A percentile compares a stretch with the other conserved stretches of the same genome.
phyloP scores from a whole-genome alignment of 2,329 filamentous ascomycete species.

The Xylariaceae sp. region DNA sequence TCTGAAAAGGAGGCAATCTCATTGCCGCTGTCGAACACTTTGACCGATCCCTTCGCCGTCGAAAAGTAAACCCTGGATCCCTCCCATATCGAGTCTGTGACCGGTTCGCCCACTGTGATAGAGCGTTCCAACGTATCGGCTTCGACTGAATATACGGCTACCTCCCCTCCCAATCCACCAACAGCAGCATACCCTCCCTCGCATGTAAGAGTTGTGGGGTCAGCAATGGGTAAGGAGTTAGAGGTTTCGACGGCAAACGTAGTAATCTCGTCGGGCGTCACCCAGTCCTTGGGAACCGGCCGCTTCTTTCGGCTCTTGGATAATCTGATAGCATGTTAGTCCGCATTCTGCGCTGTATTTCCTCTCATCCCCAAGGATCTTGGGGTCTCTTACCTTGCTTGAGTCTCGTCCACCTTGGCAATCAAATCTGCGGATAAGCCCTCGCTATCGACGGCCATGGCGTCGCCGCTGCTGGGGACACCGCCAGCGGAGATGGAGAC shows the following conservation, averaged over 20 bases:
- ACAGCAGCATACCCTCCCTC: slow-evolving; percentile 65
- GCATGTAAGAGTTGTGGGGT: slow-evolving; percentile 47
- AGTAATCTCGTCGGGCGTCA: slow-evolving; percentile 65
- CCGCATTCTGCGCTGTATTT: not conserved
- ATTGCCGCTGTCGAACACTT: slow-evolving; percentile 69
- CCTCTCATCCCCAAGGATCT: not conserved
- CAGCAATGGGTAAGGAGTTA: slow-evolving; percentile 44
- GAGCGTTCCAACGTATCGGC: slow-evolving; percentile 64
- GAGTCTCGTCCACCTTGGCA: slow-evolving; percentile 72
- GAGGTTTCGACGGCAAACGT: slow-evolving; percentile 44
- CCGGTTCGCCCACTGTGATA: slow-evolving; percentile 61
- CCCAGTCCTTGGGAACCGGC: slow-evolving; percentile 79
- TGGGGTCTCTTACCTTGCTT: slow-evolving; percentile 62
- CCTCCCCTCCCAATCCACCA: slow-evolving; percentile 69
- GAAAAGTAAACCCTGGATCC: slow-evolving; percentile 66
- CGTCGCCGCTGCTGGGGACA: slow-evolving; percentile 61
- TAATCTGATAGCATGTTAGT: slow-evolving; percentile 51
- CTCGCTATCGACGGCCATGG: slow-evolving; percentile 87
- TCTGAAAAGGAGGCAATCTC: slow-evolving; percentile 69
- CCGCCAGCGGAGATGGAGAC: slow-evolving; percentile 65
- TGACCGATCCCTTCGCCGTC: slow-evolving; percentile 72
- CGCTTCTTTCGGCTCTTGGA: slow-evolving; percentile 89
- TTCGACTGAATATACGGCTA: slow-evolving; percentile 70
- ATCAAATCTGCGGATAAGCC: slow-evolving; percentile 68
- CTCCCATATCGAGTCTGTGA: slow-evolving; percentile 63